Conservation (phyloP, 2,329 filamentous ascomycete genomes). For the Periconia sp. region DNA sequence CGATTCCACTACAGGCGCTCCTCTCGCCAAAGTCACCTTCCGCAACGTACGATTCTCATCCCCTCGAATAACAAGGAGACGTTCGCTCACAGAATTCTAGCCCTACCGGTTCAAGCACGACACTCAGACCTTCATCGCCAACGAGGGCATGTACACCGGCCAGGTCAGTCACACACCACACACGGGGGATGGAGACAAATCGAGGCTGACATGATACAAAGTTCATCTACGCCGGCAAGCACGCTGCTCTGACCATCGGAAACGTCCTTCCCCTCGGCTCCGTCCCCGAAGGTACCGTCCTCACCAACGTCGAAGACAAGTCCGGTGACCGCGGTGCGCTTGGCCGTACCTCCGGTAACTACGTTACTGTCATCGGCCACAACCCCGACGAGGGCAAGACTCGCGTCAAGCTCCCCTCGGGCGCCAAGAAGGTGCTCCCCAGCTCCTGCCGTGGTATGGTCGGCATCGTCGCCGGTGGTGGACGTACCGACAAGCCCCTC, state of each 20-base stretch:
- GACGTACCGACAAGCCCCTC: constrained; percentile 99
- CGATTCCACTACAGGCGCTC: constrained; percentile 53
- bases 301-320: constrained; percentile 99
- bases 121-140: constrained; percentile 99
- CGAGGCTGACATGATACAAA: constrained; percentile 24
- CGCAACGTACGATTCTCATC: constrained; percentile 61
- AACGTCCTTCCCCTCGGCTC: constrained; percentile 94
- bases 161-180: constrained; percentile 55
- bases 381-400: constrained; percentile 84
- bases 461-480: constrained; percentile 98
- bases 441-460: constrained; percentile 96
- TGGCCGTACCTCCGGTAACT: constrained; percentile 98
- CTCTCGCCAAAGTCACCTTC: constrained; percentile 95
- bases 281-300: constrained; percentile 98
- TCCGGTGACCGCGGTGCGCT: constrained; percentile 93
- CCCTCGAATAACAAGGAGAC: constrained; percentile 1
- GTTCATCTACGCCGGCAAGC: constrained; percentile 99
- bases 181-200: not conserved
- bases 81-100: constrained; percentile 23
- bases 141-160: constrained; percentile 99
- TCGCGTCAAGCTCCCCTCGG: constrained; percentile 97
- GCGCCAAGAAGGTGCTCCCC: constrained; percentile 98
- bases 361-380: constrained; percentile 70
- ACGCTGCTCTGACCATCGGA: constrained; percentile 92
- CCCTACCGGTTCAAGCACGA: constrained; percentile 98